Evolutionary conservation across 2,329 filamentous ascomycete species (phyloP).

Genomic region (Alternaria infectoria): DNA sequence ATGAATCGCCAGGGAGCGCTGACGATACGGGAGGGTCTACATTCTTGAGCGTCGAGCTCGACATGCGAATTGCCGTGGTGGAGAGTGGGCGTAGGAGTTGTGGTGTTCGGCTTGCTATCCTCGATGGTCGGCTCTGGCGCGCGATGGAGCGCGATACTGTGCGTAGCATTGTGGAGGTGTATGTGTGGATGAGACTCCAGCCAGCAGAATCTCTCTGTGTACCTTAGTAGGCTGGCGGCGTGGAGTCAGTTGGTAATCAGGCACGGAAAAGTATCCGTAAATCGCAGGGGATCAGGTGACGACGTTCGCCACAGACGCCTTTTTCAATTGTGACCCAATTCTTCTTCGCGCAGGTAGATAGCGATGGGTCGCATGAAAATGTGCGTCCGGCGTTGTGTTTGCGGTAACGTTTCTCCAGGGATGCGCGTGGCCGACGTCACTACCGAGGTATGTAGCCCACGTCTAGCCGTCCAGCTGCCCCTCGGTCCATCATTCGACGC

Average conservation of each 20-base stretch:
- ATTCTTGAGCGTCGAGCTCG: slow-evolving; percentile 57
- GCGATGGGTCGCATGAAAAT: slow-evolving; percentile 1
- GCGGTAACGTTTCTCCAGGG: slow-evolving; percentile 35
- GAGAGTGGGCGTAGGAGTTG: slow-evolving; percentile 49
- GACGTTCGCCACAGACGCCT: slow-evolving; percentile 21
- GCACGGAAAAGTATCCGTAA: slow-evolving; percentile 23
- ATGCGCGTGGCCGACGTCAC: slow-evolving; percentile 8
- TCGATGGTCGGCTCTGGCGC: slow-evolving; percentile 44
- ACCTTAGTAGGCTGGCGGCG: not conserved
- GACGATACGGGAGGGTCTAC: slow-evolving; percentile 68
- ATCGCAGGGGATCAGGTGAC: slow-evolving; percentile 17
- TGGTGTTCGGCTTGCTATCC: slow-evolving; percentile 29
- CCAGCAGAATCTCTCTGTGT: slow-evolving; percentile 14
- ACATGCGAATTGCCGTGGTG: slow-evolving; percentile 58
- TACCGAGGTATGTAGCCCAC: slow-evolving; percentile 13
- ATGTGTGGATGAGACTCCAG: slow-evolving; percentile 5
- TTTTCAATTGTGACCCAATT: not conserved
- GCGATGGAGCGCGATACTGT: slow-evolving; percentile 45
- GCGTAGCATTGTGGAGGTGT: slow-evolving; percentile 44
- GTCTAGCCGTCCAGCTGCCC: slow-evolving; percentile 29
- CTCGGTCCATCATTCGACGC: slow-evolving; percentile 38
- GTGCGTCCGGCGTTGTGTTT: slow-evolving; percentile 11
- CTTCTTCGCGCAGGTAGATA: slow-evolving; percentile 15
- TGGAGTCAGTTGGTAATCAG: not conserved
- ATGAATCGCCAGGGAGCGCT: slow-evolving; percentile 73